Conservation (phyloP, 2,329 filamentous ascomycete species). For the Magnaporthales sp. region DNA sequence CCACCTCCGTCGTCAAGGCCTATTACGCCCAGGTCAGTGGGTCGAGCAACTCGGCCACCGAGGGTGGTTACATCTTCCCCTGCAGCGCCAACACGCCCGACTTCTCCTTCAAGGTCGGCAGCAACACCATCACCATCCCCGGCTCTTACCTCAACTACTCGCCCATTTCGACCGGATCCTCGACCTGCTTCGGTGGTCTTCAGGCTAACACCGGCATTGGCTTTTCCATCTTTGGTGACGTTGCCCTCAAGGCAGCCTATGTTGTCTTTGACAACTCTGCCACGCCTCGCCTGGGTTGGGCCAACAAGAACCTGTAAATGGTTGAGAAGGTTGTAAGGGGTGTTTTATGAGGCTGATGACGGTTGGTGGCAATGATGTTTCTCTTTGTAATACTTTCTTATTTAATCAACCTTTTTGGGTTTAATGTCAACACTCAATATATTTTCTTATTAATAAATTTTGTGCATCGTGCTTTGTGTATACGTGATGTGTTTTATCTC, state of each 20-base stretch:
- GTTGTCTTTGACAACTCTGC: constrained; percentile 16
- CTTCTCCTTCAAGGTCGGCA: constrained; percentile 38
- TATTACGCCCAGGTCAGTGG: constrained; percentile 43
- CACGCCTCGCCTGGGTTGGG: constrained; percentile 14
- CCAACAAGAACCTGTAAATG: constrained; percentile 12
- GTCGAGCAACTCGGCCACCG: constrained; percentile 25
- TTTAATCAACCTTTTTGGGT: background rate
- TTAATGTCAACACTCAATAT: background rate
- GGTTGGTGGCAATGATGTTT: background rate
- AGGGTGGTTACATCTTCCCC: constrained; percentile 43
- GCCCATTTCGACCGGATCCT: constrained; percentile 19
- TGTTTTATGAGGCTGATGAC: background rate
- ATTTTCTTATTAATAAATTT: background rate
- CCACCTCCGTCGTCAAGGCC: constrained; percentile 32
- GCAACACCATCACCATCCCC: constrained; percentile 36
- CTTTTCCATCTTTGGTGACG: constrained; percentile 17
- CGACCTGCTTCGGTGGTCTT: constrained; percentile 14
- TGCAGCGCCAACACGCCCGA: constrained; percentile 38
- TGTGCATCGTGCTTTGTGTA: background rate
- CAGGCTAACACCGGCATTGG: constrained; percentile 11
- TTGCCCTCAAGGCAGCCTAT: constrained; percentile 17
- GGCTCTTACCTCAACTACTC: constrained; percentile 42
- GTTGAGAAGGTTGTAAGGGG: background rate
- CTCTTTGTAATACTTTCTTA: background rate
- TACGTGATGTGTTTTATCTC: no score